Conservation (phyloP, 2,329 filamentous ascomycete genomes). For the Neurospora sp. region DNA sequence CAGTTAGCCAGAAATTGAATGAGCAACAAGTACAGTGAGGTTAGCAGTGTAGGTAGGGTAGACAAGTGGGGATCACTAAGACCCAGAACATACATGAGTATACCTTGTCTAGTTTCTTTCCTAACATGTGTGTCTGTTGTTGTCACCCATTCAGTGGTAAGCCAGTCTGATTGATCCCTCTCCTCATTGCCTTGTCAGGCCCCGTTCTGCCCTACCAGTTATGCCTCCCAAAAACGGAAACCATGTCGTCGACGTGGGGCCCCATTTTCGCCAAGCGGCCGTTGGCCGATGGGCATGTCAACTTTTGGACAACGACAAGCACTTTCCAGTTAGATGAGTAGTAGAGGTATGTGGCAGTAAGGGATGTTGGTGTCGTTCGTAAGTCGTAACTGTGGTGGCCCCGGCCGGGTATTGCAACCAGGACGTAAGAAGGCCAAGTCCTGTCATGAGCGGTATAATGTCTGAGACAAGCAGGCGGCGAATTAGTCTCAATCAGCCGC, state of each 20-base stretch:
- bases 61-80: neutral
- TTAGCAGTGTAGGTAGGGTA: neutral
- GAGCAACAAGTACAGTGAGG: neutral
- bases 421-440: neutral
- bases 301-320: neutral
- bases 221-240: neutral
- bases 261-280: neutral
- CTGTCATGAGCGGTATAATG: neutral
- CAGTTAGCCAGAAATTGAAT: neutral
- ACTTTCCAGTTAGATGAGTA: neutral
- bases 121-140: neutral
- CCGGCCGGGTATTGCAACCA: neutral
- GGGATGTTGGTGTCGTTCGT: neutral
- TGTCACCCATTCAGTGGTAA: neutral
- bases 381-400: neutral
- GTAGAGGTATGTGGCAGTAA: neutral
- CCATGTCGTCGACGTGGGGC: neutral
- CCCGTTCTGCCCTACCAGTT: neutral
- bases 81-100: neutral
- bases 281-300: neutral
- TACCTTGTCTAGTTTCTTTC: neutral
- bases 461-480: neutral
- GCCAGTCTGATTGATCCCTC: neutral
- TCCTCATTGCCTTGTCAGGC: neutral
- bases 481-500: neutral